Evolutionary conservation across 1,284 basidiomycete genomes (phyloP), one percentile per base, ranked within the genome.

Genomic region (Naganishia cerealis): DNA sequence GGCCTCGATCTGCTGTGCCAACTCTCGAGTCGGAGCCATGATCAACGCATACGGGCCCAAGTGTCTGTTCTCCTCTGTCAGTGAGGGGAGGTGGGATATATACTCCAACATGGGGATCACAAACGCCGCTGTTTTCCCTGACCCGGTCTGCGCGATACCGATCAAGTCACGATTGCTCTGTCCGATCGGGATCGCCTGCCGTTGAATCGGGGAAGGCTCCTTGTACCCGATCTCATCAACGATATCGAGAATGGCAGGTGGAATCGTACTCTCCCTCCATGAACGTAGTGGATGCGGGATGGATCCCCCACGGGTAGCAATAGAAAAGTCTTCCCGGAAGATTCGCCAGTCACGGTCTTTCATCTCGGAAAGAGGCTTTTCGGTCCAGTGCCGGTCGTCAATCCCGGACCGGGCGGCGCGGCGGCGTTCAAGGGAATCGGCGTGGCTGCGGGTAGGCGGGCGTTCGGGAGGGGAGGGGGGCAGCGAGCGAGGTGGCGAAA

Each of bases 71-170:
- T 94, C 92, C 73, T 98, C 95, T 61, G 87, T 87, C 72, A 99
- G 87, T 0, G 86, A 86, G 18, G 94, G 90, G 56, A 98, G 84
- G 65, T 86, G 86, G 33, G 88, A 87, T 74, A 99, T 98, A 82
- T 97, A 98, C 38, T 92, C 85, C 57, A 99, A 85, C 92, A 99
- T 95, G 21, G 95, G 95, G 65, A 99, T 95, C 70, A 98, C 93
- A 81, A 98, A 99, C 2, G 94, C 93, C n/a, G 94, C 95, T 16
- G 95, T 99, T 84, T 99, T 99, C 78, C 95, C 95, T 73, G 95
- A 98, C 84, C 93, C 92, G 62, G 96, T 99, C 81, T 99, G 95
- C 69, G 95, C 96, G 67, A 99, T 93, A 74, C 95, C 96, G 75
- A 99, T 97, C 72, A 98, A 87, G 78, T 99, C 95, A 59, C 95